Evolutionary conservation across 1,284 basidiomycete genomes (phyloP).

Genomic region (Ustanciosporium gigantosporum): DNA sequence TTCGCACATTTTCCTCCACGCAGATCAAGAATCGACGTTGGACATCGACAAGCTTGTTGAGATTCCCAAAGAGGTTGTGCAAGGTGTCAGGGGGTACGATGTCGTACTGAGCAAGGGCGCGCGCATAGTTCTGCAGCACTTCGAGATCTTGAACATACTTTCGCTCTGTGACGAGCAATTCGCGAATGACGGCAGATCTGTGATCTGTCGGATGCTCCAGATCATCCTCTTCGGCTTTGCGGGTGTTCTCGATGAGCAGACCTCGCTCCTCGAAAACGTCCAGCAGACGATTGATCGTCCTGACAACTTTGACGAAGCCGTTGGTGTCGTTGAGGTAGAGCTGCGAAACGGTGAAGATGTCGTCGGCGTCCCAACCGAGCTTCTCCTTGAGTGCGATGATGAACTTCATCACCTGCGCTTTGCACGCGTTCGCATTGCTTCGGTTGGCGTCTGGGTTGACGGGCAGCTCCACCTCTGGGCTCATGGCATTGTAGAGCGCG

Average conservation of each 20-base stretch:
- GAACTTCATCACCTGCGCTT: constrained; percentile 66
- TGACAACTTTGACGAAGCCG: constrained; percentile 88
- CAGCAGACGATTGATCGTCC: constrained; percentile 86
- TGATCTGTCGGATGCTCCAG: constrained; percentile 64
- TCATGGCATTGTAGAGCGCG: constrained; percentile 90
- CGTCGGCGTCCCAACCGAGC: constrained; percentile 63
- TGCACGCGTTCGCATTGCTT: constrained; percentile 75
- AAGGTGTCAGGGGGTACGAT: constrained; percentile 91
- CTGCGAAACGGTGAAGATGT: constrained; percentile 70
- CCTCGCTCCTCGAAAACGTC: constrained; percentile 76
- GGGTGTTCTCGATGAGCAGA: constrained; percentile 68
- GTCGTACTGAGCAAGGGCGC: constrained; percentile 73
- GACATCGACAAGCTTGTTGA: constrained; percentile 94
- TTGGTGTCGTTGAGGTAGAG: constrained; percentile 86
- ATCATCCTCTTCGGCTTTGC: constrained; percentile 57
- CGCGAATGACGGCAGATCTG: constrained; percentile 77
- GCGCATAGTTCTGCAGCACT: constrained; percentile 70
- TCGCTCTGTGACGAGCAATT: constrained; percentile 90
- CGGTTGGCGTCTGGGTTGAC: constrained; percentile 65
- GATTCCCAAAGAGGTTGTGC: constrained; percentile 90
- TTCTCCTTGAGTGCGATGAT: constrained; percentile 66
- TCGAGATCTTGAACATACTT: constrained; percentile 98
- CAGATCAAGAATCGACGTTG: constrained; percentile 95
- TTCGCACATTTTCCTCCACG: constrained; percentile 68
- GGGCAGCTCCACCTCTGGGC: constrained; percentile 66